These are phyloP conservation scores for Pseudoneurospora amorphoporcata DNA, from an alignment of 495 filamentous ascomycete species.

Conservation along the genomic window DNA sequence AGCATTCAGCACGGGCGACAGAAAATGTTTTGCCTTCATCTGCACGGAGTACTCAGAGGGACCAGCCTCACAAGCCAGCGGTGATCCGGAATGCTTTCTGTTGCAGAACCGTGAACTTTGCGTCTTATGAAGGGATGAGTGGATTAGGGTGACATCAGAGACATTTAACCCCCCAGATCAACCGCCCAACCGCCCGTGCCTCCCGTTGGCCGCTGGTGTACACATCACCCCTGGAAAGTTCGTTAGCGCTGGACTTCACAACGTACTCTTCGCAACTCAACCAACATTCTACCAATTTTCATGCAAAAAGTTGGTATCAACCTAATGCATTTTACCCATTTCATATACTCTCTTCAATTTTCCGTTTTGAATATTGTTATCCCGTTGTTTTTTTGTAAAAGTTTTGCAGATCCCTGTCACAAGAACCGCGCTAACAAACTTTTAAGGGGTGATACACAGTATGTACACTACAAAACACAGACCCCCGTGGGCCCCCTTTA, in stretches of 20 bases:
- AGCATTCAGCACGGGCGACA: background rate
- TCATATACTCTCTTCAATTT: too few species aligned
- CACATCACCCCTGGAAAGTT: background rate
- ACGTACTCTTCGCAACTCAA: too few species aligned
- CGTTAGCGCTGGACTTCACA: too few species aligned
- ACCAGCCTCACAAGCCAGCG: background rate
- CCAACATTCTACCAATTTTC: too few species aligned
- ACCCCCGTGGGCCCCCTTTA: background rate
- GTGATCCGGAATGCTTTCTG: background rate
- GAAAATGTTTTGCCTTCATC: background rate
- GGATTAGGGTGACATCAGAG: background rate
- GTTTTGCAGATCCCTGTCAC: too few species aligned
- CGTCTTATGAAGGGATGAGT: background rate
- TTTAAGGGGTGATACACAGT: too few species aligned
- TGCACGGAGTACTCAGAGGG: background rate
- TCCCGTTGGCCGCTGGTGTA: background rate
- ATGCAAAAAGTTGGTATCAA: too few species aligned
- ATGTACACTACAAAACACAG: background rate
- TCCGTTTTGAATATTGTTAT: too few species aligned
- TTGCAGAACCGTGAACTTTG: background rate
- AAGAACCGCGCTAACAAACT: too few species aligned
- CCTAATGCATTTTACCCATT: too few species aligned
- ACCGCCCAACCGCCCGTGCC: background rate
- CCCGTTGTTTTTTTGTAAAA: too few species aligned
- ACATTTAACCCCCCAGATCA: background rate